These are phyloP conservation scores for Singerocomus rubriflavus DNA, from an alignment of 1,284 basidiomycete genomes.

Conservation along the genomic window DNA sequence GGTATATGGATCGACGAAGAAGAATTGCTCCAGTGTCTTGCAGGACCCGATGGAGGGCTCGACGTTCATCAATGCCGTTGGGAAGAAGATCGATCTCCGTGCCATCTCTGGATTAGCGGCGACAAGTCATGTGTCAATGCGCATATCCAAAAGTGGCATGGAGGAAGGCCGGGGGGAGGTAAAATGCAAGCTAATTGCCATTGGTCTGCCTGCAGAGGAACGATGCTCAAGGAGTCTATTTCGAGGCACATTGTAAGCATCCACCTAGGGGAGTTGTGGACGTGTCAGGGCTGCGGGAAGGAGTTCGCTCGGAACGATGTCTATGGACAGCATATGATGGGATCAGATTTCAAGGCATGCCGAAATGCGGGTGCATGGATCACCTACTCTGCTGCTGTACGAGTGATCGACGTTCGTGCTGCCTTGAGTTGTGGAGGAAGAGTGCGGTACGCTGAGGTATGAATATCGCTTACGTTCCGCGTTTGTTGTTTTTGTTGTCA, in stretches of 20 bases:
- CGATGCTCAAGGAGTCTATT: conserved; percentile 21
- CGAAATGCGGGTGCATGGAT: too few relatives aligned
- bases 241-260: conserved; percentile 13
- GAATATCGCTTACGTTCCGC: too few relatives aligned
- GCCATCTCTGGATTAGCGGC: conserved; percentile 11
- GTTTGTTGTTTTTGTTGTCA: too few relatives aligned
- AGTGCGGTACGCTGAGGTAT: too few relatives aligned
- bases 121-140: conserved; percentile 13
- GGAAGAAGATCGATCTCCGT: conserved; percentile 6
- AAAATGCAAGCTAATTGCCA: conserved; percentile 11
- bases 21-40: conserved; percentile 7
- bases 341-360: too few relatives aligned
- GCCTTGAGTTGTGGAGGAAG: too few relatives aligned
- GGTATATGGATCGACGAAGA: conserved; percentile 11
- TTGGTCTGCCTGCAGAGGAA: conserved; percentile 11
- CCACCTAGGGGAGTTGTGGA: conserved; percentile 14
- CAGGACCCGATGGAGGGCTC: neutral
- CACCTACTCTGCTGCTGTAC: too few relatives aligned
- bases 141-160: conserved; percentile 17
- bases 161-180: conserved; percentile 8
- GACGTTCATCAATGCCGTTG: conserved; percentile 7
- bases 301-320: neutral
- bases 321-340: too few relatives aligned
- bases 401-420: too few relatives aligned
- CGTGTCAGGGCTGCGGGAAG: conserved; percentile 14